These are phyloP conservation scores for Nemania sp. DNA, from an alignment of 2,329 filamentous ascomycete genomes.

Conservation along the genomic window DNA sequence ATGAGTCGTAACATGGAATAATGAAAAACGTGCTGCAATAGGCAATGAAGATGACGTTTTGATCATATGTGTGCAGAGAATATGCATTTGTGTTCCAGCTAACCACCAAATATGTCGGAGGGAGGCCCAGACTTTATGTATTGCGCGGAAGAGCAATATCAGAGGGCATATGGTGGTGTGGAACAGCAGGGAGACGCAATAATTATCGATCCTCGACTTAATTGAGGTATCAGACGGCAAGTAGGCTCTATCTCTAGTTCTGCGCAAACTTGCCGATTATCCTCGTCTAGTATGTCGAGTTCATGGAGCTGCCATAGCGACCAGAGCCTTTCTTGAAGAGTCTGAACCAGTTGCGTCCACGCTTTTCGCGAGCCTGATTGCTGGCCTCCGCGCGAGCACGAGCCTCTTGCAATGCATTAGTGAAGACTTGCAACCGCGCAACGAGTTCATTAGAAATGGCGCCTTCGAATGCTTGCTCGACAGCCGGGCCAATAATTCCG, in stretches of 20 bases:
- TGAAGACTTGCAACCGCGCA: slow-evolving; percentile 30
- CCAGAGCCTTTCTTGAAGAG: slow-evolving; percentile 24
- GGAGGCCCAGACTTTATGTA: background rate
- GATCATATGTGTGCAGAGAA: slow-evolving; percentile 1
- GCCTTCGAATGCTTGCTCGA: slow-evolving; percentile 18
- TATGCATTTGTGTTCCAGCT: background rate
- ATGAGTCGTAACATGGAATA: background rate
- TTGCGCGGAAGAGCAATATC: background rate
- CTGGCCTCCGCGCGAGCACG: background rate
- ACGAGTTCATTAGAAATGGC: slow-evolving; percentile 40
- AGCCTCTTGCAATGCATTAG: slow-evolving; percentile 12
- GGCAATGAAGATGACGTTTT: background rate
- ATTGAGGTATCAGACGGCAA: background rate
- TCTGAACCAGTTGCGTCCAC: slow-evolving; percentile 10
- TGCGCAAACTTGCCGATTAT: background rate
- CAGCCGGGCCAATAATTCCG: background rate
- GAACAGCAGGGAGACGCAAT: background rate
- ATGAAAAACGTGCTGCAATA: background rate
- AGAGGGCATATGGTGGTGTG: background rate
- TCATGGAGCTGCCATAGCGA: background rate
- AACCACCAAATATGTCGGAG: slow-evolving; percentile 17
- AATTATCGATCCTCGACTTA: background rate
- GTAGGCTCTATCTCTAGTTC: no score
- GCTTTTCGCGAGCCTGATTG: background rate
- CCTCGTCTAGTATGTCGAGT: background rate